These are phyloP conservation scores for Candida sanyaensis DNA, from an alignment of 1,139 yeast genomes.

Conservation along the genomic window DNA sequence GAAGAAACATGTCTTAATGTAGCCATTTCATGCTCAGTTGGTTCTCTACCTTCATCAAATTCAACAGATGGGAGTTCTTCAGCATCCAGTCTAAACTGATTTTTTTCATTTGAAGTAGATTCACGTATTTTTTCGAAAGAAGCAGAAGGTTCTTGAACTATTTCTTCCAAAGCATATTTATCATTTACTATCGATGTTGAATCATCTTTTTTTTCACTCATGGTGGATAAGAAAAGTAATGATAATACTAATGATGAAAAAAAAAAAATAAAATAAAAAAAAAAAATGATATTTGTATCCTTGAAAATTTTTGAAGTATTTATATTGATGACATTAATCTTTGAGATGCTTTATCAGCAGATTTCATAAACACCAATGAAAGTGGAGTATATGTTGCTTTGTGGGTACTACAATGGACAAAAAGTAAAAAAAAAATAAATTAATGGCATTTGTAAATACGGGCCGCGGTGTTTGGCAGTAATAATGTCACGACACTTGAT, in stretches of 20 bases:
- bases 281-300: no score
- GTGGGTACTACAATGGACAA: neutral
- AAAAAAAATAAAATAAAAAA: neutral
- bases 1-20: slow-evolving; percentile 43
- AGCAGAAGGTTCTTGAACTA: neutral
- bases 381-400: neutral
- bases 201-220: neutral
- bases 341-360: neutral
- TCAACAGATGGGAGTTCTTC: slow-evolving; percentile 1
- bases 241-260: no score
- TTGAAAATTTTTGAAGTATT: neutral
- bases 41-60: slow-evolving; percentile 26
- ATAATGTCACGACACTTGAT: no score
- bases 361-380: neutral
- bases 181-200: neutral
- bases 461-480: neutral
- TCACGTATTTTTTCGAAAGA: neutral
- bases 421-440: neutral
- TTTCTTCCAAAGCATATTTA: neutral
- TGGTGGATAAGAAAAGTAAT: neutral
- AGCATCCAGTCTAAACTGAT: neutral
- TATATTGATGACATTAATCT: neutral
- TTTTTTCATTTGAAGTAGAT: neutral
- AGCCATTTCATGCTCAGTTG: slow-evolving; percentile 39
- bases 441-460: neutral